Evolutionary conservation across 768 basidiomycete genomes (phyloP).

Genomic region (Leccinum longicurvipes): DNA sequence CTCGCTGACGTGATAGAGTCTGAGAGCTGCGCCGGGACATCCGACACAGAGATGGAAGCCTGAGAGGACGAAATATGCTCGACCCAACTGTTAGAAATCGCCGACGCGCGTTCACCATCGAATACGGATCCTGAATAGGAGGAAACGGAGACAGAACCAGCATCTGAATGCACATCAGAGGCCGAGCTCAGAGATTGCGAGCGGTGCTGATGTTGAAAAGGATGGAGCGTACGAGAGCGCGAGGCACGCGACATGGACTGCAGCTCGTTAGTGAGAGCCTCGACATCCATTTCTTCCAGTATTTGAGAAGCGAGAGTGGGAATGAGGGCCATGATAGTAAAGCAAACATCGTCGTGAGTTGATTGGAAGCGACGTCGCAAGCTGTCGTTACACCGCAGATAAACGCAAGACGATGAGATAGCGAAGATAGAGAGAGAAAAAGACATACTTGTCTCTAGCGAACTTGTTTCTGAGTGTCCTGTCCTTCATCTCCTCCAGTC

Average conservation of each 20-base stretch:
- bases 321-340: conserved; percentile 67
- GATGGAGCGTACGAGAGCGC: conserved; percentile 15
- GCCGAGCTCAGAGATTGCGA: conserved; percentile 35
- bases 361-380: conserved; percentile 70
- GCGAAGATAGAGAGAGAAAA: not conserved
- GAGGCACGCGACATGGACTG: conserved; percentile 42
- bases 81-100: conserved; percentile 44
- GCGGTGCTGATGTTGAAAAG: conserved; percentile 12
- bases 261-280: conserved; percentile 57
- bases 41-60: not conserved
- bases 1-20: conserved; percentile 40
- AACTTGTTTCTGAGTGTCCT: conserved; percentile 54
- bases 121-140: conserved; percentile 36
- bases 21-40: conserved; percentile 29
- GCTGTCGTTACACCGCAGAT: conserved; percentile 34
- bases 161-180: conserved; percentile 44
- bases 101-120: conserved; percentile 38
- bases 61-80: conserved; percentile 34
- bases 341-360: conserved; percentile 74
- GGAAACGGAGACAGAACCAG: conserved; percentile 39
- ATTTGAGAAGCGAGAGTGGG: conserved; percentile 65
- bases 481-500: conserved; percentile 65
- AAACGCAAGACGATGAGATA: conserved; percentile 2
- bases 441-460: conserved; percentile 56
- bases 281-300: conserved; percentile 73